Conservation (phyloP, 495 filamentous ascomycete genomes). For the Aspergillus sparsus region DNA sequence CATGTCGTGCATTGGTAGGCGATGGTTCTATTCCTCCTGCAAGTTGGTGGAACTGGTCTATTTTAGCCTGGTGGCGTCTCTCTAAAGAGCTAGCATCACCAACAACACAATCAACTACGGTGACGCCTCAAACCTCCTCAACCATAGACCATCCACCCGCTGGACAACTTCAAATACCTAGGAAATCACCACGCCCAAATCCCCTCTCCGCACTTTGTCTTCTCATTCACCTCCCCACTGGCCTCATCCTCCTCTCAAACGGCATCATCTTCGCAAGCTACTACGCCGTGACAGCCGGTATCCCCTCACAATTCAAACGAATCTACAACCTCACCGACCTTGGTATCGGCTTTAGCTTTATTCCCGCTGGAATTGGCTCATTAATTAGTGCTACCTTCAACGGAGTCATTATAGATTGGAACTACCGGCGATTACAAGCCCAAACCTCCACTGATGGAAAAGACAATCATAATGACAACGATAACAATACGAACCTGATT, state of each 20-base stretch:
- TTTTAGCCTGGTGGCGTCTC: constrained; percentile 17
- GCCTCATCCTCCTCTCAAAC: constrained; percentile 52
- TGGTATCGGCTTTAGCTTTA: constrained; percentile 39
- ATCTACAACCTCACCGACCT: constrained; percentile 38
- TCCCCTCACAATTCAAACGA: constrained; percentile 31
- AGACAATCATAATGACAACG: constrained; percentile 33
- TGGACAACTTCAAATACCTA: too few species aligned
- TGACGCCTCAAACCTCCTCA: too few species aligned
- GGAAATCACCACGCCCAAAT: constrained; percentile 24
- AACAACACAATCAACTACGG: not conserved
- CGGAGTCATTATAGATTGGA: constrained; percentile 63
- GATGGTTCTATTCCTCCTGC: constrained; percentile 35
- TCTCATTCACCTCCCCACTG: constrained; percentile 55
- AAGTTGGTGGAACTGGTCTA: constrained; percentile 26
- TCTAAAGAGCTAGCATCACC: not conserved
- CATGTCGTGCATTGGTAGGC: constrained; percentile 44
- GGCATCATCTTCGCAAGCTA: constrained; percentile 39
- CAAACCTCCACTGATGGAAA: not conserved
- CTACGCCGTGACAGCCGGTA: constrained; percentile 38
- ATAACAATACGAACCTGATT: constrained; percentile 29
- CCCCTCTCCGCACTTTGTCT: constrained; percentile 44
- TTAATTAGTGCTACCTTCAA: constrained; percentile 73
- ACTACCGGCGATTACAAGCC: constrained; percentile 39
- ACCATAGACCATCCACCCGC: too few species aligned
- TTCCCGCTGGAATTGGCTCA: constrained; percentile 54